Base-by-base conservation (phyloP, 345 rosid genomes). In the Populus pruinosa region DNA sequence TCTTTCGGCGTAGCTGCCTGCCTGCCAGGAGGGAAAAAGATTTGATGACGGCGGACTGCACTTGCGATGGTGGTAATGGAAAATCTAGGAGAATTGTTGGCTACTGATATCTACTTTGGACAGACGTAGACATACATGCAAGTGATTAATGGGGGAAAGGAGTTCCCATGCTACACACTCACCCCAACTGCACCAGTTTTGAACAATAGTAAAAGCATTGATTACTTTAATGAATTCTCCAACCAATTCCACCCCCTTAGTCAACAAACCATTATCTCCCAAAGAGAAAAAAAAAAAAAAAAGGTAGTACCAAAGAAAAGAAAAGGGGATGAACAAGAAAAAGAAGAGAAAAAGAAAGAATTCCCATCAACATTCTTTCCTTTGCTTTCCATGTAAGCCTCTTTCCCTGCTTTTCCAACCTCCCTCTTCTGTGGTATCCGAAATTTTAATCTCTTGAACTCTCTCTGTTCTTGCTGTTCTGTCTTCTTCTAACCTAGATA, bases 181-280 rank as follows among this genome's bases (percentile, higher is more conserved):
- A 65, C 7, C 50, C 53, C 23, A 50, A 49, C 75, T 47, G 78
- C 86, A 69, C 72, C 71, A 47, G 64, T 63, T 69, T 68, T 80
- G 41, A 33, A 72, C 59, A 53, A 62, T 71, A 82, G 67, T 80
- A 50, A 82, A 82, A 82, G 79, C 84, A 85, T 85, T 85, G 65
- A 79, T 82, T 76, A 78, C 86, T 84, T 86, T 75, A 69, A 81
- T 81, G 76, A 78, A 84, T 70, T 81, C 83, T 80, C 81, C 92
- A 85, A 82, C 89, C 79, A 87, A 84, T 80, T 56, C 29, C 69
- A 50, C 25, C 70, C 0, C 63, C 43, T 35, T 80, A 77, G 90
- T 88, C 88, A 88, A 87, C 87, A 87, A 80, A 77, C 77, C 81
- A 78, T 81, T 77, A 43, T 82, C 83, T 70, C 63, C 62, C 0